Evolutionary conservation across 108 stramenopile genomes (phyloP).

Genomic region (Epithemia pelagica): DNA sequence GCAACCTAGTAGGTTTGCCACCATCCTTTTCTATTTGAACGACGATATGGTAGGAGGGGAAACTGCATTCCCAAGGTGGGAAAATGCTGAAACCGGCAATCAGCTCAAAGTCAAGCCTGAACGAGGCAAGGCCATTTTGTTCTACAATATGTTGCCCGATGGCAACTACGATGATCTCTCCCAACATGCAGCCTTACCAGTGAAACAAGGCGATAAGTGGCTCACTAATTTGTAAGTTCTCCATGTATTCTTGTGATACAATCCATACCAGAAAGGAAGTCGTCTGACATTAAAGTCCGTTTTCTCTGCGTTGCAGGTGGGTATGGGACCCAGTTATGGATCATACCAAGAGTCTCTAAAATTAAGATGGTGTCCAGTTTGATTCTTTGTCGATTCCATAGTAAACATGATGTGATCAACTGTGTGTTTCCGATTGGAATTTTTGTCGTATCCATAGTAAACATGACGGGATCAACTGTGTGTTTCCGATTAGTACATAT

Average conservation of each 20-base stretch:
- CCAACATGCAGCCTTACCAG: conserved; percentile 60
- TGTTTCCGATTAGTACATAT: no score
- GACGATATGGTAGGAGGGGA: conserved; percentile 50
- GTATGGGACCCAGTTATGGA: conserved; percentile 23
- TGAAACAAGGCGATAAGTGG: conserved; percentile 51
- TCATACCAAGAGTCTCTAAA: no score
- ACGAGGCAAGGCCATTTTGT: conserved; percentile 44
- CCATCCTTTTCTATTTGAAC: conserved; percentile 58
- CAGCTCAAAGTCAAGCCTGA: conserved; percentile 33
- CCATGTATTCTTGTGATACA: neutral
- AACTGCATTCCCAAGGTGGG: conserved; percentile 48
- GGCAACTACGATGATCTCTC: conserved; percentile 69
- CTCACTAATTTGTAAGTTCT: conserved; percentile 59
- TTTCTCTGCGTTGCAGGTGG: neutral
- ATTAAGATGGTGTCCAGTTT: no score
- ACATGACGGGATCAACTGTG: no score
- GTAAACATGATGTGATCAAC: no score
- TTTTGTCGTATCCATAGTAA: no score
- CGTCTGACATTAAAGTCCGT: neutral
- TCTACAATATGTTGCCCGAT: conserved; percentile 42
- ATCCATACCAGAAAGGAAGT: neutral
- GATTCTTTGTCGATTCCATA: no score
- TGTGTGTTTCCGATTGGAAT: no score
- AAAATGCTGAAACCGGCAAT: conserved; percentile 30
- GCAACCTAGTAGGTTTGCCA: conserved; percentile 49